Conservation (phyloP, 208 protist species). For the Acanthamoeba culbertsoni region DNA sequence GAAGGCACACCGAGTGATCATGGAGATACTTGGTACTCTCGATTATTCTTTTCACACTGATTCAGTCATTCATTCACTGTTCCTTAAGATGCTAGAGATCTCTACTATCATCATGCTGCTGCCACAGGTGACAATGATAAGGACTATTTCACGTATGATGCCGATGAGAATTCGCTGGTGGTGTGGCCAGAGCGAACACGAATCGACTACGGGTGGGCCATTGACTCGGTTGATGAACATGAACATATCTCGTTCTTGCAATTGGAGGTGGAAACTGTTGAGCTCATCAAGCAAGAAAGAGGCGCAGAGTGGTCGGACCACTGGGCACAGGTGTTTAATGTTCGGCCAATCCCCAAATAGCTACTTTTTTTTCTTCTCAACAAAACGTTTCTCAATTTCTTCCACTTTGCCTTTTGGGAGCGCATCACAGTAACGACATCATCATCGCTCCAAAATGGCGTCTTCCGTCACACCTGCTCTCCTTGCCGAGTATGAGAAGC, state of each 20-base stretch:
- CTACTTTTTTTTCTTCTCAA: neutral
- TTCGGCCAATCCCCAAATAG: too few species aligned
- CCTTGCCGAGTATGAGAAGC: neutral
- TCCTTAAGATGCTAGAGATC: neutral
- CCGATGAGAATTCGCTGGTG: neutral
- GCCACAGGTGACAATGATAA: neutral
- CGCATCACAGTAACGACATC: too few species aligned
- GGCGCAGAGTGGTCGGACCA: neutral
- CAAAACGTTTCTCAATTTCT: too few species aligned
- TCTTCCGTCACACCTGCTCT: neutral
- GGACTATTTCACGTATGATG: neutral
- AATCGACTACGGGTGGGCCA: neutral
- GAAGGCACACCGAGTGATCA: neutral
- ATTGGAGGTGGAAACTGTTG: neutral
- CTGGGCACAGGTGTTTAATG: neutral
- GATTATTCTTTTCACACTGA: too few species aligned
- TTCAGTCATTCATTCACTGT: too few species aligned
- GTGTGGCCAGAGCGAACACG: neutral
- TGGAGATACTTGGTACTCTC: neutral
- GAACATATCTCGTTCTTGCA: neutral
- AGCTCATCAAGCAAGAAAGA: neutral
- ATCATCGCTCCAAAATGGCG: slow-evolving; percentile 48
- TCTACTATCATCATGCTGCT: neutral
- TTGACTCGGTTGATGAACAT: neutral
- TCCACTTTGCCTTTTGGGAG: neutral